Evolutionary conservation across 2,329 filamentous ascomycete species (phyloP), one percentile per base, ranked within the genome.

Genomic region (Lasiodiplodia sp.): DNA sequence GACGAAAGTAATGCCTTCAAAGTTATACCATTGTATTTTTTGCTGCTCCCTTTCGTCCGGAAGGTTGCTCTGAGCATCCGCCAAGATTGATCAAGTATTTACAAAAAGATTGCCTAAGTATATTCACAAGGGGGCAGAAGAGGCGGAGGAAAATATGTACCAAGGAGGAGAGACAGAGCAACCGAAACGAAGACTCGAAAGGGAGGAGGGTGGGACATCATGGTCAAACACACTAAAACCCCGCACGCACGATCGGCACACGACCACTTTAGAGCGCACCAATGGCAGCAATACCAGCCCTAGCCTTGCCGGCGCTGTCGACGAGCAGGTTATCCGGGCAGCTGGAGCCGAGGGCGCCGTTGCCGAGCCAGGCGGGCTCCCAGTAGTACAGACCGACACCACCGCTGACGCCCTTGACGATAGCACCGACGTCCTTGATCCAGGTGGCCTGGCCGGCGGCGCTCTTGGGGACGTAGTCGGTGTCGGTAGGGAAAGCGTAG

Each of bases 341-440:
- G 49, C 88, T 90, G 16, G 88, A 90, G 2, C 90, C 89, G 66
- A 92, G 78, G 0, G 78, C 85, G 11, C 86, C 84, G 77, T 92
- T 92, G 52, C 88, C 82, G 70, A 92, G 82, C 90, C 89, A 93
- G 0, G 87, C 88, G 0, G 90, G 90, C 76, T 93, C 91, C 91
- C 91, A 93, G 72, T 92, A 64, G 60, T 64, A 64, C 2, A 64
- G n/a, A 18, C 60, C 60, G 16, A 64, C 47, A n/a, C 60, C 60
- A 92, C 71, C 90, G 92, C 12, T 93, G 55, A 0, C 90, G 91
- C 18, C 83, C 1, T 81, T 80, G 0, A 92, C 85, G 0, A 88
- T 81, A 1, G 79, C 80, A 0, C 88, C 89, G 25, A 93, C 83
- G 69, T 85, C 79, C 77, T 87, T 82, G 67, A 93, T 78, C 78